Conservation (phyloP, 2,329 filamentous ascomycete genomes). For the Claviceps maximensis region DNA sequence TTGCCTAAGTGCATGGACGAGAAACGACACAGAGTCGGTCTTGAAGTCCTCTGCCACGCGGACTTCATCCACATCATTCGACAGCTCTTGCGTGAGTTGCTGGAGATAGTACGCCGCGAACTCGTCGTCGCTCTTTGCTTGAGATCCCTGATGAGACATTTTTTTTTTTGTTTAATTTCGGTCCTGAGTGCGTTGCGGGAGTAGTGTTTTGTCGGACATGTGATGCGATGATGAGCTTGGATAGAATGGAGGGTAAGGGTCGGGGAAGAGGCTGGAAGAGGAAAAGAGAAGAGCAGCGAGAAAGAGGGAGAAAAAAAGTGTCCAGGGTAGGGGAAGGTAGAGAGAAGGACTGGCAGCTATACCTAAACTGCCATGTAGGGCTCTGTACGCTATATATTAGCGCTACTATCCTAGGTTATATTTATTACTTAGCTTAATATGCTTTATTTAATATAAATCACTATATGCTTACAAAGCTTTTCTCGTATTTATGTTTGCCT, state of each 20-base stretch:
- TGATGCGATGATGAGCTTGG: neutral
- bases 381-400: no score
- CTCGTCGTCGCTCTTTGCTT: constrained; percentile 13
- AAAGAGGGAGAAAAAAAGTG: no score
- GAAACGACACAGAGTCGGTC: constrained; percentile 46
- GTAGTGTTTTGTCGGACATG: neutral
- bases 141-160: neutral
- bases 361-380: no score
- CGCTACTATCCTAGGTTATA: no score
- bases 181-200: neutral
- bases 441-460: no score
- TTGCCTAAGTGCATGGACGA: constrained; percentile 56
- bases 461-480: no score
- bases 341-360: no score
- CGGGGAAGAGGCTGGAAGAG: no score
- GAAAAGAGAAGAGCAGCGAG: no score
- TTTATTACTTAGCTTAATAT: no score
- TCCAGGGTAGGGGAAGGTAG: no score
- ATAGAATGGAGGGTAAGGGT: neutral
- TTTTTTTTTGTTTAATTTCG: neutral
- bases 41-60: constrained; percentile 59
- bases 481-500: no score
- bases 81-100: constrained; percentile 54
- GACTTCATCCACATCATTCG: constrained; percentile 60
- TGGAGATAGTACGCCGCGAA: constrained; percentile 59